Evolutionary conservation across 192 early-diverging fungal species (phyloP).

Genomic region (Chytriomyces sp.): DNA sequence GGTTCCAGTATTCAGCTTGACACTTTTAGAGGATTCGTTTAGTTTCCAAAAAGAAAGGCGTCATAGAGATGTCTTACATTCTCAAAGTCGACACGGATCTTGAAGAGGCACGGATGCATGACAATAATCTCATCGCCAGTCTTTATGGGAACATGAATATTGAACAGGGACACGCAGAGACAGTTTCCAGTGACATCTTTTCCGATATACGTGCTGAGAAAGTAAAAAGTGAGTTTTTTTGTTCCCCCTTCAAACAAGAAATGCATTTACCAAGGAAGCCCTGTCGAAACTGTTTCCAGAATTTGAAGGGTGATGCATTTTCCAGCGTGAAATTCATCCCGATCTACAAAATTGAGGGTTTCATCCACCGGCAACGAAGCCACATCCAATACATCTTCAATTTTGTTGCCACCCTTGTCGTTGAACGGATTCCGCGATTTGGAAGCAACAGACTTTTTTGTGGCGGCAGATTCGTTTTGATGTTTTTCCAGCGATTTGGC

Average conservation of each 20-base stretch:
- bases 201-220: constrained; percentile 5
- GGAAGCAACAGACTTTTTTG: neutral
- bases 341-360: neutral
- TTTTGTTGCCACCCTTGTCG: neutral
- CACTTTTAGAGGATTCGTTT: neutral
- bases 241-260: neutral
- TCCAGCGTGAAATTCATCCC: neutral
- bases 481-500: neutral
- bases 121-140: constrained; percentile 19
- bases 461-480: neutral
- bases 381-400: neutral
- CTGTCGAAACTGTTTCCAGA: neutral
- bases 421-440: neutral
- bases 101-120: neutral
- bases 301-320: constrained; percentile 2
- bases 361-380: neutral
- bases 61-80: neutral
- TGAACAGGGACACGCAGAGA: constrained; percentile 17
- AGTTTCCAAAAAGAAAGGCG: neutral
- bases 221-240: neutral
- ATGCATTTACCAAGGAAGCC: constrained; percentile 2
- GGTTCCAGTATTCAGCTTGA: constrained; percentile 8
- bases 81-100: constrained; percentile 11
- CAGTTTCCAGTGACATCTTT: constrained; percentile 1
- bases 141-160: neutral